Evolutionary conservation across 2,329 filamentous ascomycete species (phyloP), one percentile per base, ranked within the genome.

Genomic region (Phyllosticta citrichinensis): DNA sequence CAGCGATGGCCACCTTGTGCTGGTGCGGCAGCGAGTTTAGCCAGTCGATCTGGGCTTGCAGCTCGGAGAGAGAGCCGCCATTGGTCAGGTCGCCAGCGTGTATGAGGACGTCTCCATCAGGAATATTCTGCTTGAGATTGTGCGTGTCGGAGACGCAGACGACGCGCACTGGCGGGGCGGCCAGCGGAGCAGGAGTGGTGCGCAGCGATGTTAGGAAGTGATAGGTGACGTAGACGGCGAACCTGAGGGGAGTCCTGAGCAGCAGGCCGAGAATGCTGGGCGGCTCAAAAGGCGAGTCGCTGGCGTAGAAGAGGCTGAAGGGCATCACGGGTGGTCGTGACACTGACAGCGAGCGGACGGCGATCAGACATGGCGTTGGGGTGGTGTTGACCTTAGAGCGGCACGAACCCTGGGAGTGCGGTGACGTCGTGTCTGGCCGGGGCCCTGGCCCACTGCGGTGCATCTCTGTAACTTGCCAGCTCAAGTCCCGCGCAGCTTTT

Each of bases 71-170:
- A 9, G 84, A 87, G 50, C 93, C 93, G 22, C 79, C 77, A 66
- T 90, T 86, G 59, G 87, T 87, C 68, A 96, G 79, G 75, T 97
- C 93, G 47, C 93, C 93, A 2, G 91, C 89, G 70, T 97, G 93
- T 67, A 97, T 88, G 56, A 97, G 82, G 22, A 97, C 79, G 72
- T 97, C 91, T 61, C 91, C 92, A 10, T 81, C 74, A 0, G 91
- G 91, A 0, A 95, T 79, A n/a, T 79, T 67, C 19, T 73, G 67
- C 8, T 83, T 76, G 52, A 81, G 79, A 63, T 83, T 84, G 75
- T 97, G 93, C 0, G 93, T 97, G 75, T 97, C 93, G 10, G 91
- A 93, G 65, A 97, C 84, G 75, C 90, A 96, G 64, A 97, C 89
- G 25, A 97, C 81, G 63, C 86, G 85, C 69, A 97, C 83, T 6